These are phyloP conservation scores for Acanthamoeba castellanii DNA, from an alignment of 208 protist species.

Conservation along the genomic window DNA sequence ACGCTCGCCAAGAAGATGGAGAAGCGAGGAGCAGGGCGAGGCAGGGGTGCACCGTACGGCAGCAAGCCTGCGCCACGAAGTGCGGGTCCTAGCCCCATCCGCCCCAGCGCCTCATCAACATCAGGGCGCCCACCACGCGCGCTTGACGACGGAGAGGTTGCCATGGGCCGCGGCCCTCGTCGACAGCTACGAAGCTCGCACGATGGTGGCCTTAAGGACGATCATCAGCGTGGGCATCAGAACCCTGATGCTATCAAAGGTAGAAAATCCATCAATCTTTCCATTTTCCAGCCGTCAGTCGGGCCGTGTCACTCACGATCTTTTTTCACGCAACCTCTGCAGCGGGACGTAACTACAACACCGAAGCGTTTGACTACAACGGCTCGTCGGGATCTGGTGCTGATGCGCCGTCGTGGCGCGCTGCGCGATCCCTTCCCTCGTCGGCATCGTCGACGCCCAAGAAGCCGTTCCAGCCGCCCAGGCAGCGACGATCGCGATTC, in stretches of 20 bases:
- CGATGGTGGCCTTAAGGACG: not conserved
- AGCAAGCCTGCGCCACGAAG: not conserved
- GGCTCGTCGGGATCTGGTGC: not conserved
- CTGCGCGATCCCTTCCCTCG: not conserved
- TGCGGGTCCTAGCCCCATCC: not conserved
- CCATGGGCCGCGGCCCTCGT: not conserved
- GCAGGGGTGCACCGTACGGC: not conserved
- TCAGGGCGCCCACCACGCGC: no score
- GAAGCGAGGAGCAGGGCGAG: constrained; percentile 37
- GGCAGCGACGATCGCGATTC: constrained; percentile 51
- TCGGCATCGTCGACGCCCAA: not conserved
- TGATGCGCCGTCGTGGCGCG: not conserved
- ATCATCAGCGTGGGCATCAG: not conserved
- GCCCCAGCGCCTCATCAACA: not conserved
- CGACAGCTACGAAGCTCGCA: not conserved
- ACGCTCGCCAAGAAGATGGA: constrained; percentile 20
- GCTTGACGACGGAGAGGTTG: not conserved
- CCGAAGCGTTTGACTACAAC: constrained; percentile 12
- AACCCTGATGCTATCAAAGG: not conserved
- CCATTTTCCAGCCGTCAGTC: no score
- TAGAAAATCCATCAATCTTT: not conserved
- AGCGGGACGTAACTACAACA: constrained; percentile 1
- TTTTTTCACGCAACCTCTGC: not conserved
- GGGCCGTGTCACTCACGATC: no score
- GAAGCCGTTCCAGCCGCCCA: not conserved